phyloP scores from a whole-genome alignment of 106 monocot genomes.

The Dendrobium catenatum region DNA sequence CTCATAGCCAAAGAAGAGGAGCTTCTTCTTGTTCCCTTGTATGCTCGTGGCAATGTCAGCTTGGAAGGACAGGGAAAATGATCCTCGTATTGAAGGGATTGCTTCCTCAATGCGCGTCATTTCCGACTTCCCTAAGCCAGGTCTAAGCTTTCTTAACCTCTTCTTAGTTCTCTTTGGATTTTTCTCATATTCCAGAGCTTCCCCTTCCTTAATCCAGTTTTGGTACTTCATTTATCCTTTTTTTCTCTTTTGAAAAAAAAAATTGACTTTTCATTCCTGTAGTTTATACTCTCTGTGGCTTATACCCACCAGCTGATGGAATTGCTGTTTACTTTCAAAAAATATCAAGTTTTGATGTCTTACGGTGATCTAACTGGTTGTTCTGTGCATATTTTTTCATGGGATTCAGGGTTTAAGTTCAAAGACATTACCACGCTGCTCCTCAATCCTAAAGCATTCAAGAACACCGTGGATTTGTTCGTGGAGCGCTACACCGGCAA shows the following conservation, averaged over 20 bases:
- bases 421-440: slow-evolving; percentile 6
- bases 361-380: not conserved
- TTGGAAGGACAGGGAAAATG: slow-evolving; percentile 7
- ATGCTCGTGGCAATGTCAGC: not conserved
- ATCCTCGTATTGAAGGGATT: slow-evolving; percentile 3
- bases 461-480: slow-evolving; percentile 6
- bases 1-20: not conserved
- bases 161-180: not conserved
- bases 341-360: not conserved
- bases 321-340: not conserved
- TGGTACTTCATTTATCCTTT: no score
- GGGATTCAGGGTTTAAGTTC: slow-evolving; percentile 4
- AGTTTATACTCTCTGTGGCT: no score
- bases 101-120: slow-evolving; percentile 11
- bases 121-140: slow-evolving; percentile 10
- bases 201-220: not conserved
- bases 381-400: slow-evolving; percentile 1
- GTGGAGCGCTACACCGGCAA: slow-evolving; percentile 4
- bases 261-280: no score
- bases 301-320: not conserved
- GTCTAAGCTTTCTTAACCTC: not conserved
- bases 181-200: not conserved
- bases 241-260: no score
- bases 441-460: slow-evolving; percentile 4
- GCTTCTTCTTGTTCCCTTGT: not conserved